Evolutionary conservation across 345 rosid species (phyloP).

Genomic region (Conringia planisiliqua): DNA sequence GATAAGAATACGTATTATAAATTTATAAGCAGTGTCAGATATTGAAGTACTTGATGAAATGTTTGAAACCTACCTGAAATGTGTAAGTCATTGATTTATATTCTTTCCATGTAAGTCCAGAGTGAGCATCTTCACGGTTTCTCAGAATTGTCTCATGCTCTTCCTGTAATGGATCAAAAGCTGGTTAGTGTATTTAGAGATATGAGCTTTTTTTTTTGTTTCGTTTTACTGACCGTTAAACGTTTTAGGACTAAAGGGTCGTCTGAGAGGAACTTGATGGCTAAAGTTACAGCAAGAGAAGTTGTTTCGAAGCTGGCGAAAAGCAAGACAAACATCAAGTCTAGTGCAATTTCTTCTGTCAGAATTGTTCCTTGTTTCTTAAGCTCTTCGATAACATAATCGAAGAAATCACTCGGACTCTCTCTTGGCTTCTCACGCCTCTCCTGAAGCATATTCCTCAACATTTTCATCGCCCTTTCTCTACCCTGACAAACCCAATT

Average conservation of each 20-base stretch:
- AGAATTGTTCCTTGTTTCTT: slow-evolving; percentile 71
- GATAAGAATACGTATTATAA: not conserved
- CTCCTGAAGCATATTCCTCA: slow-evolving; percentile 66
- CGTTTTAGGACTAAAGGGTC: slow-evolving; percentile 59
- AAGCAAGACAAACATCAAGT: slow-evolving; percentile 88
- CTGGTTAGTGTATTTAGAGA: not conserved
- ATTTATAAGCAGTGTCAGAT: not conserved
- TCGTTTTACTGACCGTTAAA: slow-evolving; percentile 51
- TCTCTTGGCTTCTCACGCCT: slow-evolving; percentile 54
- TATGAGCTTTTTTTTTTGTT: not conserved
- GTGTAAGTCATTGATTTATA: slow-evolving; percentile 94
- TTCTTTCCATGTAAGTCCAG: slow-evolving; percentile 89
- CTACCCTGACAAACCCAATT: slow-evolving; percentile 63
- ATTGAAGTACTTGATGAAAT: too few relatives aligned
- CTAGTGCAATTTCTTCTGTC: slow-evolving; percentile 79
- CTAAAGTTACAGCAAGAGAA: slow-evolving; percentile 79
- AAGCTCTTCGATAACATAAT: slow-evolving; percentile 80
- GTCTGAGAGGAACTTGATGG: slow-evolving; percentile 67
- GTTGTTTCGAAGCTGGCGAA: slow-evolving; percentile 98
- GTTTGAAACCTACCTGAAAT: slow-evolving; percentile 56
- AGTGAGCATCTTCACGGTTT: slow-evolving; percentile 46
- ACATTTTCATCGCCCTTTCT: slow-evolving; percentile 76
- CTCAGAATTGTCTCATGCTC: slow-evolving; percentile 70
- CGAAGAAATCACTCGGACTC: slow-evolving; percentile 61
- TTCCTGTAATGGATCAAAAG: slow-evolving; percentile 46